phyloP scores from a whole-genome alignment of 2,329 filamentous ascomycete species.

The Neurospora sp. region DNA sequence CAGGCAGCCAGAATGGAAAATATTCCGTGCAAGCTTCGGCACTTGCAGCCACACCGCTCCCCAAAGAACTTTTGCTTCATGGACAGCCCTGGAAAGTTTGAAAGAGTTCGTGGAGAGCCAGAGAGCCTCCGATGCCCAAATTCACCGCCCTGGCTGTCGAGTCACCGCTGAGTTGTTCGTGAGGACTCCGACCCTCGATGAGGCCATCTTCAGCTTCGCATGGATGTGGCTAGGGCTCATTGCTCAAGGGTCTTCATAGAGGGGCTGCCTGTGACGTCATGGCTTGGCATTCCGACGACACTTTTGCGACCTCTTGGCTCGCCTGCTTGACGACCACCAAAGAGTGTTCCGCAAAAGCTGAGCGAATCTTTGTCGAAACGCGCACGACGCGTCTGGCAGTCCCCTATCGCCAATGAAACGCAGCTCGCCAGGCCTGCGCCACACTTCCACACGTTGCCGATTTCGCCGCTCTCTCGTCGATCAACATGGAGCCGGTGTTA shows the following conservation, averaged over 20 bases:
- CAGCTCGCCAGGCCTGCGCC: not conserved
- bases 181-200: not conserved
- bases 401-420: not conserved
- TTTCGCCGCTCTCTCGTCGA: not conserved
- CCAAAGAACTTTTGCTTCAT: not conserved
- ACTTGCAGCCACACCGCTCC: not conserved
- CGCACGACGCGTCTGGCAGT: not conserved
- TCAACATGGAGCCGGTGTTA: not conserved
- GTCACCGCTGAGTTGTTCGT: not conserved
- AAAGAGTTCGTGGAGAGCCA: not conserved
- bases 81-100: not conserved
- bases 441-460: not conserved
- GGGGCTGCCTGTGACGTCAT: not conserved
- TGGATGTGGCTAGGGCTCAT: not conserved
- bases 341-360: not conserved
- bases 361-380: not conserved
- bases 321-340: not conserved
- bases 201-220: constrained; percentile 3
- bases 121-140: not conserved
- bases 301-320: not conserved
- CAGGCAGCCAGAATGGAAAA: not conserved
- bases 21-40: not conserved
- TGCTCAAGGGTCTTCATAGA: not conserved
- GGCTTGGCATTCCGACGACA: not conserved
- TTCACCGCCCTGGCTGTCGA: not conserved